Base-by-base conservation (phyloP, 2,329 filamentous ascomycete species). In the Decorospora gaudefroyi region DNA sequence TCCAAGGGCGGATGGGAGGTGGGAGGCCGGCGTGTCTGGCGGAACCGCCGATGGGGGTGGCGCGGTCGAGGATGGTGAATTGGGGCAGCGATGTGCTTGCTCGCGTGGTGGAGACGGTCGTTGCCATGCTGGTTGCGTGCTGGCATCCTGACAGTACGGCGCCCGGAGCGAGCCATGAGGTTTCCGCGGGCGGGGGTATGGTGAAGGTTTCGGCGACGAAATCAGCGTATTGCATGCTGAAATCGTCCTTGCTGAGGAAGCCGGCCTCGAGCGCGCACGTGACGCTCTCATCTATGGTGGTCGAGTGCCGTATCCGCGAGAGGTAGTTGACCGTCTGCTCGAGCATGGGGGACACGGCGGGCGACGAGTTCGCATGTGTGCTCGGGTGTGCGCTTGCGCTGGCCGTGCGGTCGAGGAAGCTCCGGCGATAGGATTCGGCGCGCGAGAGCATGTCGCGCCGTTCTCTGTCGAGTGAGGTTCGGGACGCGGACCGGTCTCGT, bases 271-370 rank as follows among this genome's bases (percentile, higher is more conserved):
- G 74, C 10, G 79, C 80, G 12, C 72, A 74, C 23, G 72, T 73
- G 12, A 82, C 66, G 48, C 78, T 78, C 50, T 84, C 80, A 48
- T 82, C 76, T 37, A 78, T 74, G 9, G 73, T 75, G 41, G 65
- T 73, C 19, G 77, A 80, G 40, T 74, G 73, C 11, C 81, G 79
- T 49, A 86, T 70, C 38, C 76, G 74, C 41, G 81, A 78, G 11
- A 86, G 74, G 62, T 86, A 86, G 55, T 76, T 78, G 57, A 86
- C 79, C 1, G 80, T 78, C 53, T 80, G 78, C 58, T 83, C 80
- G 37, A 86, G 62, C 36, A 71, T 65, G 10, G 69, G 64, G 25
- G 69, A 67, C 3, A 60, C 54, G 6, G 58, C 13, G 3, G 64
- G 26, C 12, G 64, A 44, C 10, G 49, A 38, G 2, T n/a, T n/a